Evolutionary conservation across 1,284 basidiomycete species (phyloP), one percentile per base, ranked within the genome.

Genomic region (Pseudozyma thailandica): DNA sequence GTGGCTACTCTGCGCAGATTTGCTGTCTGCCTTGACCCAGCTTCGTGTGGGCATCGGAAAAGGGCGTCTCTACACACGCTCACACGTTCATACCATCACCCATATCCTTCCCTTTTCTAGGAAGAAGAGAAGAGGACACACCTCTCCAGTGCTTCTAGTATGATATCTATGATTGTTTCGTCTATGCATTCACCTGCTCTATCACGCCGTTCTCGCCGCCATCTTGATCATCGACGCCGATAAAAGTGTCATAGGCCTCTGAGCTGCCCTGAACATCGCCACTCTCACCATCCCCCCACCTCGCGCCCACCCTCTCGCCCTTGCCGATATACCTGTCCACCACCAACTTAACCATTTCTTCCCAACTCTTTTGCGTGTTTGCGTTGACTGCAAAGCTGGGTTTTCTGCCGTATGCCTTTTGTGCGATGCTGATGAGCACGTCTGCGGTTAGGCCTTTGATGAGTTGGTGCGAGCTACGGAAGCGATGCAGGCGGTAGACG

Each of bases 251-350:
- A 16, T 18, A 75, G 4, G 61, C 60, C 54, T 72, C 69, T 9
- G 45, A 48, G 30, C 63, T 72, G 3, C 63, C 72, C 37, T 71
- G 63, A 16, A 30, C 47, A 54, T 75, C 72, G 3, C 72, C 72
- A 43, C 59, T 61, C 53, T 75, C 72, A 0, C 72, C 69, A 38
- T 75, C 72, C 1, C 72, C 72, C 72, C 72, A 75, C n/a, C 72
- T 21, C 41, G 51, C 20, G 33, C 72, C 64, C 5, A 52, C 46
- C 33, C 66, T 50, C 9, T 9, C 23, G 3, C 37, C n/a, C 4
- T 42, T 25, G 9, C 35, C 48, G 25, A 50, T 57, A 27, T 64
- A 65, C 35, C 70, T 56, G 33, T 56, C 15, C 6, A 75, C 55
- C 21, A 75, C 57, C 26, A 65, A 8, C 35, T 53, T 38, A 16